These are phyloP conservation scores for Chaetomium fimeti DNA, from an alignment of 495 filamentous ascomycete species.

Conservation along the genomic window DNA sequence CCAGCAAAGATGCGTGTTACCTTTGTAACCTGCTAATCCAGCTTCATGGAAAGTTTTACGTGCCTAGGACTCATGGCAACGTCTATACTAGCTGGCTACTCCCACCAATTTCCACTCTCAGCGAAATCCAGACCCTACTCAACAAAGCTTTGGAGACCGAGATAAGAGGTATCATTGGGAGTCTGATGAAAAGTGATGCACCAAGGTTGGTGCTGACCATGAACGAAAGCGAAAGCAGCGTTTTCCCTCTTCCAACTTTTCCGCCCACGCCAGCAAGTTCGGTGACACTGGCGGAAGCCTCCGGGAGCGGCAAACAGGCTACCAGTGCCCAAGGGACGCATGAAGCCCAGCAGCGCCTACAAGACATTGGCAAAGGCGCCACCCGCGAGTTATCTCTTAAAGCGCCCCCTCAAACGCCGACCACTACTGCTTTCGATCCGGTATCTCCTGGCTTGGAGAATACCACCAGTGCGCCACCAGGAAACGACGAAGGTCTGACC, in stretches of 20 bases:
- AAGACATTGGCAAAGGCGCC: not conserved
- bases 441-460: not conserved
- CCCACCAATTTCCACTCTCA: slow-evolving; percentile 18
- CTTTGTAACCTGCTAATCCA: slow-evolving; percentile 48
- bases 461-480: not conserved
- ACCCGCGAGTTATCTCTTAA: not conserved
- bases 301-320: not conserved
- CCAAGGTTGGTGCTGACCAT: not conserved
- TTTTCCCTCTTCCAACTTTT: slow-evolving; percentile 10
- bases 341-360: not conserved
- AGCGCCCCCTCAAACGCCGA: not conserved
- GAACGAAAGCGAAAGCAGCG: slow-evolving; percentile 27
- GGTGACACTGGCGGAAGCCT: not conserved
- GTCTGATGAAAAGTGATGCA: not conserved
- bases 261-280: slow-evolving; percentile 17
- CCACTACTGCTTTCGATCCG: not conserved
- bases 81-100: slow-evolving; percentile 44
- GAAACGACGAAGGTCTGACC: too few relatives aligned
- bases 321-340: not conserved
- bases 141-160: slow-evolving; percentile 14
- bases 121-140: slow-evolving; percentile 11
- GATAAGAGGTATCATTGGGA: slow-evolving; percentile 4
- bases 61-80: slow-evolving; percentile 42
- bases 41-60: slow-evolving; percentile 43
- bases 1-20: slow-evolving; percentile 53